These are phyloP conservation scores for Hypomyces rosellus DNA, from an alignment of 2,329 filamentous ascomycete species.

Conservation along the genomic window DNA sequence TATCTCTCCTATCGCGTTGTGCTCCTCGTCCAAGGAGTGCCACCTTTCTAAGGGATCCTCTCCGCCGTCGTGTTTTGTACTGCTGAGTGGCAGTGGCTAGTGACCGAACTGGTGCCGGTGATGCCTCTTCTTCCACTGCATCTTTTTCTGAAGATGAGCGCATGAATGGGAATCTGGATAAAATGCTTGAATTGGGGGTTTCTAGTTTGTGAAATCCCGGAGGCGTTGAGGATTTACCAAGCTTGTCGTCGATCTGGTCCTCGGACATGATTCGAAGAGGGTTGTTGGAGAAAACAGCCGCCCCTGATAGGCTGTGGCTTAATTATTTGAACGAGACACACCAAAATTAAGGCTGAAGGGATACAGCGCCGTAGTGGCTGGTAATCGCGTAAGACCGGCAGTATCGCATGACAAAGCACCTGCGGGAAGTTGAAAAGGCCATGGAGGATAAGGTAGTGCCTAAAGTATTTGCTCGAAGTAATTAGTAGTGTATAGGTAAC, in stretches of 20 bases:
- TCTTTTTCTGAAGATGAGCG: slow-evolving; percentile 34
- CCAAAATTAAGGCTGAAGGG: too few species aligned
- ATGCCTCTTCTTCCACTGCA: slow-evolving; percentile 24
- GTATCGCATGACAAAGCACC: too few species aligned
- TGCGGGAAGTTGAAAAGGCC: too few species aligned
- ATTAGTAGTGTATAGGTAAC: too few species aligned
- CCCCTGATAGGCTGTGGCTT: too few species aligned
- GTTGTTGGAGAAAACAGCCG: too few species aligned
- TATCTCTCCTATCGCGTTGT: slow-evolving; percentile 53
- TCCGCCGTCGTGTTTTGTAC: slow-evolving; percentile 58
- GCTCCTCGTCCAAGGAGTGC: slow-evolving; percentile 72
- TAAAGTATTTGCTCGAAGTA: too few species aligned
- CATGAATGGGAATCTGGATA: slow-evolving; percentile 66
- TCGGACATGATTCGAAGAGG: too few species aligned
- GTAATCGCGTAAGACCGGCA: too few species aligned
- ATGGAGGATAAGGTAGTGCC: too few species aligned
- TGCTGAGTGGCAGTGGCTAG: slow-evolving; percentile 31
- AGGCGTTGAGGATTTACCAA: background rate
- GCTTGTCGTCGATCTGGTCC: background rate
- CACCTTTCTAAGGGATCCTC: slow-evolving; percentile 81
- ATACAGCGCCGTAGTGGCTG: too few species aligned
- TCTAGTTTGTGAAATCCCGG: background rate
- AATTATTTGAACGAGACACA: too few species aligned
- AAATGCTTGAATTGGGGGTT: slow-evolving; percentile 38
- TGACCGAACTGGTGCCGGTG: slow-evolving; percentile 17